These are phyloP conservation scores for Apiospora kogelbergensis DNA, from an alignment of 2,329 filamentous ascomycete genomes.

Conservation along the genomic window DNA sequence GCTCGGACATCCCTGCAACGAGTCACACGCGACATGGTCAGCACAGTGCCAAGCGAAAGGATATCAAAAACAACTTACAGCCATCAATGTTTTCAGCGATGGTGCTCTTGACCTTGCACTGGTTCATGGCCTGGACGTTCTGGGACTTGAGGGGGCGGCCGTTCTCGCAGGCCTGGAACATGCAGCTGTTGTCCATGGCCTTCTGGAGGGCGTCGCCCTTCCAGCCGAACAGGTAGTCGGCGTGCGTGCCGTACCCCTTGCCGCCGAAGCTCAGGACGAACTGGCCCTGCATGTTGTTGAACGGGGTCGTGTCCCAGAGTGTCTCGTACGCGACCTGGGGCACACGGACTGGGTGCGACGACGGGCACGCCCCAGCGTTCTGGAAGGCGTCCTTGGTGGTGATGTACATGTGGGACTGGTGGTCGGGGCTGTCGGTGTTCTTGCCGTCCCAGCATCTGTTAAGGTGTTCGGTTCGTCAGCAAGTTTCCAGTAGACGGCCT, in stretches of 20 bases:
- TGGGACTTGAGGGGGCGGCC: slow-evolving; percentile 28
- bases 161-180: slow-evolving; percentile 32
- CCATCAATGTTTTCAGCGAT: slow-evolving; percentile 27
- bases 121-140: slow-evolving; percentile 26
- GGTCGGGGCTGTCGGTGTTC: slow-evolving; percentile 53
- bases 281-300: slow-evolving; percentile 35
- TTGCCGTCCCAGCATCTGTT: slow-evolving; percentile 59
- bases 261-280: slow-evolving; percentile 30
- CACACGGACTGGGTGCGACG: slow-evolving; percentile 40
- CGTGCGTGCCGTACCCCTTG: slow-evolving; percentile 37
- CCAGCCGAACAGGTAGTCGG: slow-evolving; percentile 41
- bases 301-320: slow-evolving; percentile 42
- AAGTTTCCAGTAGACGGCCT: background rate
- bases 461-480: background rate
- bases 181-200: slow-evolving; percentile 32
- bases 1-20: background rate
- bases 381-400: slow-evolving; percentile 29
- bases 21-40: background rate
- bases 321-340: slow-evolving; percentile 45
- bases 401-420: slow-evolving; percentile 54
- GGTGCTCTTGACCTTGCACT: slow-evolving; percentile 23
- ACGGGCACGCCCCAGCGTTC: slow-evolving; percentile 35
- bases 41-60: background rate
- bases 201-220: slow-evolving; percentile 31
- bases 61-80: slow-evolving; percentile 20